These are phyloP conservation scores for Phialocephala sp. DNA, from an alignment of 2,329 filamentous ascomycete genomes.

Conservation along the genomic window DNA sequence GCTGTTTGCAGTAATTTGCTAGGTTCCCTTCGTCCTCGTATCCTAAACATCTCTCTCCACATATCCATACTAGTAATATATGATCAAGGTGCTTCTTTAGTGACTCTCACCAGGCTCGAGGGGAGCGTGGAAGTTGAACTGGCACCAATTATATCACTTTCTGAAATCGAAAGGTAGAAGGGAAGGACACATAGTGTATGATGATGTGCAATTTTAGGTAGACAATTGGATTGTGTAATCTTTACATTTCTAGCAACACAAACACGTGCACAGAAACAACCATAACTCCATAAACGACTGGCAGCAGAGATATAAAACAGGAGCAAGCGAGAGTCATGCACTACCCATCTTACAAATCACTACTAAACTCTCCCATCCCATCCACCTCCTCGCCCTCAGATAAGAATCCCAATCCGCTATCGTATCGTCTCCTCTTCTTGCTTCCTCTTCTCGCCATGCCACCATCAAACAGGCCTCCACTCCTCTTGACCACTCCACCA, in stretches of 20 bases:
- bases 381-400: conserved; percentile 51
- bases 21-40: too few species aligned
- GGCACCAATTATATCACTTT: too few species aligned
- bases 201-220: too few species aligned
- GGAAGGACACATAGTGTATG: too few species aligned
- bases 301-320: not conserved
- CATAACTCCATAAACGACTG: not conserved
- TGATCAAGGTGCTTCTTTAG: too few species aligned
- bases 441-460: conserved; percentile 33
- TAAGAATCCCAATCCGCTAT: conserved; percentile 61
- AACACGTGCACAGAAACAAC: not conserved
- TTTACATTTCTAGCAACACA: not conserved
- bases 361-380: not conserved
- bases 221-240: not conserved
- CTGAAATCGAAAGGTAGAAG: too few species aligned
- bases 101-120: too few species aligned
- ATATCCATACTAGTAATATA: too few species aligned
- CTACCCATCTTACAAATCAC: conserved; percentile 6
- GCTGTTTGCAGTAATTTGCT: too few species aligned
- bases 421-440: conserved; percentile 55
- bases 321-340: not conserved
- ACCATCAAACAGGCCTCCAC: conserved; percentile 34
- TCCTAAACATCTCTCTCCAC: too few species aligned
- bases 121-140: too few species aligned
- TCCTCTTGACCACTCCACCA: conserved; percentile 24